Evolutionary conservation across 2,329 filamentous ascomycete genomes (phyloP).

Genomic region (Penicillium sp.): DNA sequence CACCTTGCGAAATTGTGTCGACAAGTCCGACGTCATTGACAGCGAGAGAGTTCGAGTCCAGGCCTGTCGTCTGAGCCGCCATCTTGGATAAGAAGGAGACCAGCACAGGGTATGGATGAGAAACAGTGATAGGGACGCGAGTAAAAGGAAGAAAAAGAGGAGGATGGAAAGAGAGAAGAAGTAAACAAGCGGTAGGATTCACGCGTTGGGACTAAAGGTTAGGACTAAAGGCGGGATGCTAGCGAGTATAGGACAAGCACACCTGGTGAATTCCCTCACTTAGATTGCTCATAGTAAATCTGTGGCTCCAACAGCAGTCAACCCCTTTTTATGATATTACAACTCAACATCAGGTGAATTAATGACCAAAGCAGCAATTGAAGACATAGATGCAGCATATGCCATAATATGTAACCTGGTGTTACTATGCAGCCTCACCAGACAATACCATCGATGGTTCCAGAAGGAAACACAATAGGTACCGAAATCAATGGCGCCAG

Average conservation of each 20-base stretch:
- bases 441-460: not conserved
- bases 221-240: not conserved
- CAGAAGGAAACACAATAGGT: not conserved
- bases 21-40: not conserved
- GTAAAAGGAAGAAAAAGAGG: not conserved
- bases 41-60: not conserved
- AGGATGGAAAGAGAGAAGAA: not conserved
- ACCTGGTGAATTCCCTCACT: not conserved
- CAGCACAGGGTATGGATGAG: not conserved
- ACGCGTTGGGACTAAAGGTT: not conserved
- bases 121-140: not conserved
- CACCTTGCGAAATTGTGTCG: not conserved
- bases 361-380: too few species aligned
- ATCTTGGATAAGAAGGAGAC: not conserved
- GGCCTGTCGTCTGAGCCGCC: not conserved
- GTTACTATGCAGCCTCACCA: not conserved
- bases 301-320: not conserved
- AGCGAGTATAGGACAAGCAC: not conserved
- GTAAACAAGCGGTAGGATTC: not conserved
- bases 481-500: not conserved
- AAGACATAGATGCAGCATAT: not conserved
- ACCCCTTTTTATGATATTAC: not conserved
- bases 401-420: not conserved
- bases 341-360: not conserved
- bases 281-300: not conserved